Evolutionary conservation across 179 eudicot genomes (phyloP), one percentile per base, ranked within the genome.

Genomic region (Beta macrorhiza): DNA sequence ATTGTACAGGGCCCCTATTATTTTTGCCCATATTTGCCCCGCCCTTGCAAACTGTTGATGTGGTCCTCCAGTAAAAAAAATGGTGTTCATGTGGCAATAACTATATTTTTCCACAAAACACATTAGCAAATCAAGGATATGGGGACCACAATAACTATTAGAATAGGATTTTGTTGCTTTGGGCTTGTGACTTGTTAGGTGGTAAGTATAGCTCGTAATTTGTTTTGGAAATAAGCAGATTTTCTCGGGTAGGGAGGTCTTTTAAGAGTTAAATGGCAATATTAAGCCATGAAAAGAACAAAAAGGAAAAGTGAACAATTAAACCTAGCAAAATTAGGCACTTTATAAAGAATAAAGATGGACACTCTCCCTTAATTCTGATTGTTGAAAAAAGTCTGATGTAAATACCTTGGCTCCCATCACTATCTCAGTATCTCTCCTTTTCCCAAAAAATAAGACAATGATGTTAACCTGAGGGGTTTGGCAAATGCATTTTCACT

Each of bases 231-330:
- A 22, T n/a, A 56, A 64, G 81, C 83, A 82, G 81, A 69, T 61
- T 76, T 62, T 82, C 69, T 79, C 76, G 83, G 47, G 76, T 59
- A 63, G 58, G 80, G 75, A 73, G 51, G 6, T 59, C 79, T 74
- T 81, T 75, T 75, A 51, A 81, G 82, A 79, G 53, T 64, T n/a
- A n/a, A 71, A 65, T 65, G 22, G 52, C 78, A 81, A 79, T 6
- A 83, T 4, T 45, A 75, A 82, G 73, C 65, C 73, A 79, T 84
- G 7, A 82, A 86, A 86, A 86, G 87, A 76, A 84, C 85, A 76
- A 86, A 84, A 86, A 86, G 84, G 79, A 65, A 86, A 83, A 78
- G 84, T 37, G 51, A 77, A 17, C 72, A 53, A 75, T 11, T 5
- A 77, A 80, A n/a, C 75, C 78, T 47, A 76, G 56, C 15, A 9